phyloP scores from a whole-genome alignment of 164 flowering plant species.

The Euptelea pleiosperma region DNA sequence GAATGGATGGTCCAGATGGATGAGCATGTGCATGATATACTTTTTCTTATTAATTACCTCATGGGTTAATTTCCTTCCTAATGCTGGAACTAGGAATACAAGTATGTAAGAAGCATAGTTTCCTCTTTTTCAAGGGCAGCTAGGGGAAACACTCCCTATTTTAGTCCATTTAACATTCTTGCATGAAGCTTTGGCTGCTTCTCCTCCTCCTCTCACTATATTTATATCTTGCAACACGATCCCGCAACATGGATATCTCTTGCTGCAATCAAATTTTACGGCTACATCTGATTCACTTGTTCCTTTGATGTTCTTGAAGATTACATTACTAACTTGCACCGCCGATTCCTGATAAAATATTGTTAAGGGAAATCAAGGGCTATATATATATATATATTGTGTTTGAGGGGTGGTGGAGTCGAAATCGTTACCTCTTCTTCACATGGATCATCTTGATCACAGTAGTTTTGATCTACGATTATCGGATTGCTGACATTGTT shows the following conservation, averaged over 20 bases:
- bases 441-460: constrained; percentile 39
- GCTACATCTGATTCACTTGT: constrained; percentile 44
- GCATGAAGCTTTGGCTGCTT: constrained; percentile 20
- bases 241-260: constrained; percentile 34
- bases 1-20: too few species aligned
- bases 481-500: constrained; percentile 60
- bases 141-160: constrained; percentile 18
- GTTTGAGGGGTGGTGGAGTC: too few species aligned
- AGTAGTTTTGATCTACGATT: constrained; percentile 67
- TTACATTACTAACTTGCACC: constrained; percentile 38
- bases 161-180: constrained; percentile 18
- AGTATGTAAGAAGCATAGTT: too few species aligned
- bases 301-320: constrained; percentile 41
- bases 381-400: too few species aligned
- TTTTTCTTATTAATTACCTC: too few species aligned
- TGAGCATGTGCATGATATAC: too few species aligned
- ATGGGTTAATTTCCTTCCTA: too few species aligned
- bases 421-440: constrained; percentile 34
- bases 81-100: too few species aligned
- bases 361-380: too few species aligned
- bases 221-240: constrained; percentile 33
- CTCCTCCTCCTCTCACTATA: constrained; percentile 13
- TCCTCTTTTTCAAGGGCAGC: too few species aligned
- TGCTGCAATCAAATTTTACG: constrained; percentile 39
- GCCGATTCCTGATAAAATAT: constrained; percentile 30